Percentiles rank a stretch among this genome's conserved stretches.
Conservation (phyloP, 257 asterid genomes). For the Solanum tacnaense region DNA sequence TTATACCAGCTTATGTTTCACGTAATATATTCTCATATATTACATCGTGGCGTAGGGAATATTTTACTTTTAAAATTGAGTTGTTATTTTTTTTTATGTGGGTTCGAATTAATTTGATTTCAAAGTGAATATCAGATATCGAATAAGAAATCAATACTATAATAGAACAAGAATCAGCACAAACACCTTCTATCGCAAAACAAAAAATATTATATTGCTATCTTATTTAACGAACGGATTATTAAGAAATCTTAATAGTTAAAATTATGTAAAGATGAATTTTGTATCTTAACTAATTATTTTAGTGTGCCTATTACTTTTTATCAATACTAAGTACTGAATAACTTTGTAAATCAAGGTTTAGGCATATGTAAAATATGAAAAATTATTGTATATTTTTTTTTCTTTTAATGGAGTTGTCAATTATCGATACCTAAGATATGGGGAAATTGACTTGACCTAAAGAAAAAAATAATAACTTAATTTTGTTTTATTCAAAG, state of each 20-base stretch:
- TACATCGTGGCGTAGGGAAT: not conserved
- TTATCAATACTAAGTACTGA: not conserved
- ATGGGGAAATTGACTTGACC: not conserved
- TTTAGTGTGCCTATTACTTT: not conserved
- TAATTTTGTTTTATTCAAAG: not conserved
- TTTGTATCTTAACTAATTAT: not conserved
- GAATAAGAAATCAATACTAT: not conserved
- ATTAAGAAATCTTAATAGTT: not conserved
- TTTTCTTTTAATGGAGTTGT: not conserved
- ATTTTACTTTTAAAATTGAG: not conserved
- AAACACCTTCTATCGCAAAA: not conserved
- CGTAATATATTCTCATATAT: not conserved
- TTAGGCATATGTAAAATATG: not conserved
- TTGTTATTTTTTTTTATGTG: not conserved
- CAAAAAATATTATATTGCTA: not conserved
- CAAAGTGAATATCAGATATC: not conserved
- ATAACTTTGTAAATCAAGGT: not conserved
- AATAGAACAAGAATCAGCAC: not conserved
- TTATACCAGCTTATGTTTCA: not conserved
- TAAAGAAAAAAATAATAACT: not conserved
- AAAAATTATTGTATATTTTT: not conserved
- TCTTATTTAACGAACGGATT: not conserved
- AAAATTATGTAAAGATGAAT: not conserved
- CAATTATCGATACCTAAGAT: not conserved
- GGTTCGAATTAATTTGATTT: not conserved